phyloP scores from a whole-genome alignment of 2,329 filamentous ascomycete genomes.

The Rosellinia necatrix region DNA sequence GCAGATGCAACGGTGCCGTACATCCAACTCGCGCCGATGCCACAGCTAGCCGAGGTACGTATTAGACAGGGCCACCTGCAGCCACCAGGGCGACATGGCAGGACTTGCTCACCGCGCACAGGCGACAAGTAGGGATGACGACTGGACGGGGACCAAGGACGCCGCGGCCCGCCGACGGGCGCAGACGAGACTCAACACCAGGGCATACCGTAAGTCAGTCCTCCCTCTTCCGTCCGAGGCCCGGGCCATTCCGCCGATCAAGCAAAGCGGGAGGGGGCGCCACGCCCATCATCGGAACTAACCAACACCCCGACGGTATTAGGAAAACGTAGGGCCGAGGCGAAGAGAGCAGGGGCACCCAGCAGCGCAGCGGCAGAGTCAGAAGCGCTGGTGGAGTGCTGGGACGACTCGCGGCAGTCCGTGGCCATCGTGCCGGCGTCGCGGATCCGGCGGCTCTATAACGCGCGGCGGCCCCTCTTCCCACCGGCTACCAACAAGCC shows the following conservation, averaged over 20 bases:
- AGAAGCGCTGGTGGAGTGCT: conserved; percentile 43
- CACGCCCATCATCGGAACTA: conserved; percentile 28
- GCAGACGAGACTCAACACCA: conserved; percentile 52
- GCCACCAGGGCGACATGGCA: conserved; percentile 23
- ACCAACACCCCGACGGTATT: conserved; percentile 31
- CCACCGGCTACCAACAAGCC: too few relatives aligned
- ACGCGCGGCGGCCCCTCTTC: conserved; percentile 40
- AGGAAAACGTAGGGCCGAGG: conserved; percentile 43
- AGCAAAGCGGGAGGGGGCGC: neutral
- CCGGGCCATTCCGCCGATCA: too few relatives aligned
- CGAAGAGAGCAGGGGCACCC: conserved; percentile 30
- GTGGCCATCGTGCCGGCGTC: conserved; percentile 40
- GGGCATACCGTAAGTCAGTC: conserved; percentile 48
- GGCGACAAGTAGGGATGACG: conserved; percentile 46
- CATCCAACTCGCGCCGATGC: conserved; percentile 42
- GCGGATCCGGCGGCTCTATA: conserved; percentile 40
- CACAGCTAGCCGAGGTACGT: conserved; percentile 46
- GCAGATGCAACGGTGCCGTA: conserved; percentile 25
- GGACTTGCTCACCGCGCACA: conserved; percentile 39
- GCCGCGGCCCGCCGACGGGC: conserved; percentile 46
- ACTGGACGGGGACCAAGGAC: conserved; percentile 53
- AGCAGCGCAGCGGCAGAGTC: conserved; percentile 32
- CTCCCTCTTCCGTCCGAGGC: conserved; percentile 23
- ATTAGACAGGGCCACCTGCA: neutral
- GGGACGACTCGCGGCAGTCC: conserved; percentile 41